Evolutionary conservation across 2,329 filamentous ascomycete species (phyloP), one percentile per base, ranked within the genome.

Genomic region (Cryphonectria nitschkei): DNA sequence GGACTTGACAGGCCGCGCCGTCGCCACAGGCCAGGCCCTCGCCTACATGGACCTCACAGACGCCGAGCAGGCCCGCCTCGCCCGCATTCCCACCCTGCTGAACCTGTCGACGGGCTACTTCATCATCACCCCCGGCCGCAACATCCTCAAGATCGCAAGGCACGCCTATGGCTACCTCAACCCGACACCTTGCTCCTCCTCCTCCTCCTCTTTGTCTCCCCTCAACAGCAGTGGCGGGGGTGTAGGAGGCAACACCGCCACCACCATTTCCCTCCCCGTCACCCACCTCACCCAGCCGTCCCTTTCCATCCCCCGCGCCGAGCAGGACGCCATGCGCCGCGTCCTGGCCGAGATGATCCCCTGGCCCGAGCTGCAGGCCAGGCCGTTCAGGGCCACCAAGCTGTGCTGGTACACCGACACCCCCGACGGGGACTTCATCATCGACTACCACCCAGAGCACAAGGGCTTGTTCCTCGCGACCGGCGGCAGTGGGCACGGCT

Each of bases 331-430:
- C 34, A 87, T 93, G 74, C 87, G 91, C 34, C 80, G 81, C 1
- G 91, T 87, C 1, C 81, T 95, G 37, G 82, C 80, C 16, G 84
- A 89, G 71, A 85, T 92, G 75, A 82, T 93, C 5, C 89, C 92
- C 1, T 77, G 84, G 72, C 81, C 81, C 8, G 83, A 84, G 13
- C 83, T 93, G 26, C 84, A 84, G 65, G 83, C 85, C 34, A 83
- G 91, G 37, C 87, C 88, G 1, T 93, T 92, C 81, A 81, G 81
- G 70, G 82, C 84, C 68, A 91, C 89, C 1, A 84, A 90, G 34
- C 81, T 93, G 68, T 94, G 92, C 81, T 94, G 92, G 92, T 94
- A 94, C 78, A 89, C 89, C 6, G 92, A 94, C 81, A 94, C 92
- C 75, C 85, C 88, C 9, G 88, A 88, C 26, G 91, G 88, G 32